phyloP scores from a whole-genome alignment of 768 basidiomycete genomes.

The Tubosaeta sp. region DNA sequence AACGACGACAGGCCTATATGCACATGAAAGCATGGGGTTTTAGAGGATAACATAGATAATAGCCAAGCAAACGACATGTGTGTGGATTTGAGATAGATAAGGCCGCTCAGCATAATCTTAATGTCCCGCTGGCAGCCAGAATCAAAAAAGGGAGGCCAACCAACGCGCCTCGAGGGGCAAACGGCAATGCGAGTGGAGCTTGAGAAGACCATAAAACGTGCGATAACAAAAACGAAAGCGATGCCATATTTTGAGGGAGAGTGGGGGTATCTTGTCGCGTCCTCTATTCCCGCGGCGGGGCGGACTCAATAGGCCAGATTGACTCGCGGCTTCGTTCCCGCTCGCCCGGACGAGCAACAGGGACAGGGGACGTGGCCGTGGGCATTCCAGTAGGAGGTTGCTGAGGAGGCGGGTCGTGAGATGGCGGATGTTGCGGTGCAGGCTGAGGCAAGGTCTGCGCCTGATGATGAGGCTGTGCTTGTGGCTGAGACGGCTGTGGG shows the following conservation, averaged over 20 bases:
- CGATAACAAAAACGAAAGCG: constrained; percentile 31
- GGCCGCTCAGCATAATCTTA: constrained; percentile 23
- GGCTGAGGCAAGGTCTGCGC: constrained; percentile 23
- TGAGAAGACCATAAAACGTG: constrained; percentile 14
- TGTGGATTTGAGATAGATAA: constrained; percentile 14
- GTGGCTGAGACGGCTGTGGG: constrained; percentile 18
- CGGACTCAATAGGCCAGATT: constrained; percentile 29
- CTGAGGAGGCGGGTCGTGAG: constrained; percentile 27
- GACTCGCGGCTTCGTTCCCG: constrained; percentile 28
- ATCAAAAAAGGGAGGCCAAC: constrained; percentile 9
- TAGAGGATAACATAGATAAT: constrained; percentile 24
- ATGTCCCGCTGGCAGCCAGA: constrained; percentile 19
- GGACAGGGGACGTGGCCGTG: constrained; percentile 13
- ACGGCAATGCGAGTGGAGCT: constrained; percentile 23
- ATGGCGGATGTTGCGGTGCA: constrained; percentile 17
- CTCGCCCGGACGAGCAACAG: constrained; percentile 22
- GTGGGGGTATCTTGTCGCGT: constrained; percentile 10
- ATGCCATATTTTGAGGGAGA: constrained; percentile 13
- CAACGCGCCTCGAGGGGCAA: constrained; percentile 6
- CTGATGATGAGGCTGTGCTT: constrained; percentile 23
- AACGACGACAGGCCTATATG: constrained; percentile 20
- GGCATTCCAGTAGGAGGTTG: constrained; percentile 17
- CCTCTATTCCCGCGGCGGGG: constrained; percentile 25
- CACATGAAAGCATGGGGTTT: constrained; percentile 25
- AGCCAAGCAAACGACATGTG: constrained; percentile 19